phyloP scores from a whole-genome alignment of 2,329 filamentous ascomycete species.

The Pseudogymnoascus sp. region DNA sequence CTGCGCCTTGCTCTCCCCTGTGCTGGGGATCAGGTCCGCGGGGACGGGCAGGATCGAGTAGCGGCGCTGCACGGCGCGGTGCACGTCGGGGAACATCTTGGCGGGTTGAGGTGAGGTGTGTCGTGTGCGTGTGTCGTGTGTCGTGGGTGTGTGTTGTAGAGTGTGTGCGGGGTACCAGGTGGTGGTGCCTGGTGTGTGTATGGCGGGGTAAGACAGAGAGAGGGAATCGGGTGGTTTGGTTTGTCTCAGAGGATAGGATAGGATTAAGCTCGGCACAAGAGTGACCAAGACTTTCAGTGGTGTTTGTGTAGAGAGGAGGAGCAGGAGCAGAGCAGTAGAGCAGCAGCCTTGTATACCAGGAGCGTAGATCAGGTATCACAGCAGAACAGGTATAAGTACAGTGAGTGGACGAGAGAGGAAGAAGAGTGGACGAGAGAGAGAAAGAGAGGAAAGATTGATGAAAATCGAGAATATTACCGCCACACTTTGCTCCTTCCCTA shows the following conservation, averaged over 20 bases:
- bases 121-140: background rate
- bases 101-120: background rate
- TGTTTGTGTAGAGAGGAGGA: no score
- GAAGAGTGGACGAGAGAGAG: background rate
- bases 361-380: background rate
- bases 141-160: background rate
- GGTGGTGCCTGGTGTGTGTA: background rate
- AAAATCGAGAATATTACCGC: background rate
- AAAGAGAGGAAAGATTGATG: background rate
- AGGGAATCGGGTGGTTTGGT: background rate
- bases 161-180: background rate
- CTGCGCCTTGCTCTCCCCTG: conserved; percentile 31
- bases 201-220: background rate
- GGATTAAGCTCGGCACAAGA: background rate
- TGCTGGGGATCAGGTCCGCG: conserved; percentile 11
- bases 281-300: background rate
- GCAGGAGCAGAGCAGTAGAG: background rate
- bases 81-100: background rate
- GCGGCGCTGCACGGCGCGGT: background rate
- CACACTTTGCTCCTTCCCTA: background rate
- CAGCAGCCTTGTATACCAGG: background rate
- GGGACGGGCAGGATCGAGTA: conserved; percentile 12
- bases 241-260: background rate
- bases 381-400: background rate
- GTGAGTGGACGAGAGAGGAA: background rate